Conservation (phyloP, 2,329 filamentous ascomycete species). For the Calonectria honghensis region DNA sequence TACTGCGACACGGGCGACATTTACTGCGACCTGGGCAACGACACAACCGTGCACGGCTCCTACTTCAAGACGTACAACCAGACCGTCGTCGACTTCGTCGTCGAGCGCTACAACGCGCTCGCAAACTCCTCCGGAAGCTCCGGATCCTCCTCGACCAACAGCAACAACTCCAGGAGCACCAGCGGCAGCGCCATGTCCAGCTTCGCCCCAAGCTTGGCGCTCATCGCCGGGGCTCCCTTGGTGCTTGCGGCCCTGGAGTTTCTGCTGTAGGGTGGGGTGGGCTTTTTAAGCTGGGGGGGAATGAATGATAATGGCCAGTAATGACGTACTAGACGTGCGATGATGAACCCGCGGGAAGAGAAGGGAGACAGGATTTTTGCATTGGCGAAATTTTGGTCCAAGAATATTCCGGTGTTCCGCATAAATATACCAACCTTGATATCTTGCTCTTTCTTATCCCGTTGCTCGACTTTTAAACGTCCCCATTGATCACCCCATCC, state of each 20-base stretch:
- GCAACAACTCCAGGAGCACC: background rate
- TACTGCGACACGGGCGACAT: conserved; percentile 66
- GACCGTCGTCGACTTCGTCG: conserved; percentile 60
- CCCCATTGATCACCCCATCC: background rate
- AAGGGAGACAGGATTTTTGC: background rate
- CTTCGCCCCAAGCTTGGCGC: conserved; percentile 5
- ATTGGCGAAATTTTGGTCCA: background rate
- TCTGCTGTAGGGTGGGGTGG: background rate
- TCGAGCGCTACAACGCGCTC: conserved; percentile 56
- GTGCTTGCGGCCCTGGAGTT: conserved; percentile 16
- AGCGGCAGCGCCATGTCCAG: background rate
- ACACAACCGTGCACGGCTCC: conserved; percentile 56
- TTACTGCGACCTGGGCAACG: conserved; percentile 62
- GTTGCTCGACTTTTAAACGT: background rate
- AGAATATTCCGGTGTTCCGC: background rate
- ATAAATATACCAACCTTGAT: background rate
- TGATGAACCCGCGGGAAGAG: background rate
- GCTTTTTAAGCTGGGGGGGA: background rate
- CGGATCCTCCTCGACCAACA: conserved; percentile 10
- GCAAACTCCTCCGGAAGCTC: conserved; percentile 33
- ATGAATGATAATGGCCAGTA: conserved; percentile 4
- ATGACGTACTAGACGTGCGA: conserved; percentile 7
- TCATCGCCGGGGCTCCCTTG: conserved; percentile 8
- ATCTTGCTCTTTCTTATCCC: background rate
- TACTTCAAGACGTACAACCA: conserved; percentile 62